phyloP scores from a whole-genome alignment of 805 yeast genomes.

The Ascoidea tarda region DNA sequence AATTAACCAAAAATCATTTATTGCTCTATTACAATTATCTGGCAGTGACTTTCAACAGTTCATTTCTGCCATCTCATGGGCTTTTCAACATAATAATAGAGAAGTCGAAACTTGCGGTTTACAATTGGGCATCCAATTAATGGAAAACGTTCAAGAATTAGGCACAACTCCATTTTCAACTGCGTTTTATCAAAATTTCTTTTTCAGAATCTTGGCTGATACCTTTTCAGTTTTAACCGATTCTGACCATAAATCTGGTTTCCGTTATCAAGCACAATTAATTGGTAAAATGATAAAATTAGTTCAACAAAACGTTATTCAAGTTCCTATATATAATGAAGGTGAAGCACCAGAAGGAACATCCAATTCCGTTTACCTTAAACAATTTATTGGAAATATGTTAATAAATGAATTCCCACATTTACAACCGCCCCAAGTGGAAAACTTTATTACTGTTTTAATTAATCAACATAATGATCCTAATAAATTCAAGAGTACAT shows the following conservation, averaged over 20 bases:
- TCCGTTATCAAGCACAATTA: slow-evolving; percentile 73
- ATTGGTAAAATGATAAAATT: slow-evolving; percentile 73
- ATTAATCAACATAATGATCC: slow-evolving; percentile 62
- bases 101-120: slow-evolving; percentile 93
- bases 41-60: slow-evolving; percentile 86
- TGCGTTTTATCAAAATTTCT: slow-evolving; percentile 80
- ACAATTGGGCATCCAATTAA: slow-evolving; percentile 66
- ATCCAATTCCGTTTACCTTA: slow-evolving; percentile 62
- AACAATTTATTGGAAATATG: slow-evolving; percentile 70
- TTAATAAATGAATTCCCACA: slow-evolving; percentile 87
- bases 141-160: slow-evolving; percentile 70
- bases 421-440: slow-evolving; percentile 68
- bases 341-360: slow-evolving; percentile 81
- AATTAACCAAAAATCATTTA: slow-evolving; percentile 73
- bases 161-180: slow-evolving; percentile 60
- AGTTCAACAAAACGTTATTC: slow-evolving; percentile 63
- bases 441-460: slow-evolving; percentile 68
- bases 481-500: slow-evolving; percentile 61
- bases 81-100: slow-evolving; percentile 92
- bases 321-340: slow-evolving; percentile 65
- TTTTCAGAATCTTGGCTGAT: slow-evolving; percentile 80
- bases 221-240: slow-evolving; percentile 90
- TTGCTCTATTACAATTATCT: slow-evolving; percentile 76
- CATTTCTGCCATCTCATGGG: slow-evolving; percentile 94
- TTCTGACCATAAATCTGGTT: slow-evolving; percentile 96